Conservation (phyloP, 2,329 filamentous ascomycete species). For the Colletotrichum ledebouriae region DNA sequence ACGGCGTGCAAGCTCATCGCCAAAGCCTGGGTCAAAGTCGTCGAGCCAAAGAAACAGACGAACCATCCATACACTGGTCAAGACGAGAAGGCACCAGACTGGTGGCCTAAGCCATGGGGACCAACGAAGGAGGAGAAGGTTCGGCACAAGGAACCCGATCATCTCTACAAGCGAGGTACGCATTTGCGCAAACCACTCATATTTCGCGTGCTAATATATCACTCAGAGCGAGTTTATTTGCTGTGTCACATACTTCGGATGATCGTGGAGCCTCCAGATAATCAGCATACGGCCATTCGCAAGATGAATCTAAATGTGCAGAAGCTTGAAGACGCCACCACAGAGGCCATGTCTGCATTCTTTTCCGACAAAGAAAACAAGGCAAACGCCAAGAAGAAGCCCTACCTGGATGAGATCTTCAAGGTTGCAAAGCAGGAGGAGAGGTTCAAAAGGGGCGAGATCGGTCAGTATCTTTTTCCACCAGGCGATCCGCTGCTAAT, state of each 20-base stretch:
- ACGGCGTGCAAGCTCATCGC: constrained; percentile 78
- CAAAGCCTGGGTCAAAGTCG: constrained; percentile 81
- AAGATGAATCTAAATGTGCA: constrained; percentile 66
- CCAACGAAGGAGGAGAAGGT: constrained; percentile 66
- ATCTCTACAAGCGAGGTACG: constrained; percentile 75
- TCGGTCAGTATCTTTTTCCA: constrained; percentile 59
- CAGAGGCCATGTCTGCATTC: constrained; percentile 69
- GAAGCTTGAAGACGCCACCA: constrained; percentile 70
- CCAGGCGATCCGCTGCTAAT: not conserved
- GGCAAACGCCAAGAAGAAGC: constrained; percentile 67
- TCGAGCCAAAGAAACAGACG: constrained; percentile 83
- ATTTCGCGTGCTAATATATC: constrained; percentile 34
- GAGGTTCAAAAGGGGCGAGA: constrained; percentile 66
- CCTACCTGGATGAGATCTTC: constrained; percentile 72
- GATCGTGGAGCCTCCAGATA: constrained; percentile 63
- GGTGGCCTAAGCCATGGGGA: constrained; percentile 74
- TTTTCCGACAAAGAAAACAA: constrained; percentile 68
- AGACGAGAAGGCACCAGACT: constrained; percentile 72
- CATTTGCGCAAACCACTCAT: not conserved
- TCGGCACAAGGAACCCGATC: constrained; percentile 80
- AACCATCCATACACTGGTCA: constrained; percentile 79
- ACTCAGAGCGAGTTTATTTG: constrained; percentile 69
- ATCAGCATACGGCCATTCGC: constrained; percentile 65
- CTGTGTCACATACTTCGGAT: constrained; percentile 72
- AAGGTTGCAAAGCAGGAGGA: constrained; percentile 70